Percentiles rank a stretch among this genome's conserved stretches.
Conservation (phyloP, 2,329 filamentous ascomycete species). For the Aspergillus pseudonomiae region DNA sequence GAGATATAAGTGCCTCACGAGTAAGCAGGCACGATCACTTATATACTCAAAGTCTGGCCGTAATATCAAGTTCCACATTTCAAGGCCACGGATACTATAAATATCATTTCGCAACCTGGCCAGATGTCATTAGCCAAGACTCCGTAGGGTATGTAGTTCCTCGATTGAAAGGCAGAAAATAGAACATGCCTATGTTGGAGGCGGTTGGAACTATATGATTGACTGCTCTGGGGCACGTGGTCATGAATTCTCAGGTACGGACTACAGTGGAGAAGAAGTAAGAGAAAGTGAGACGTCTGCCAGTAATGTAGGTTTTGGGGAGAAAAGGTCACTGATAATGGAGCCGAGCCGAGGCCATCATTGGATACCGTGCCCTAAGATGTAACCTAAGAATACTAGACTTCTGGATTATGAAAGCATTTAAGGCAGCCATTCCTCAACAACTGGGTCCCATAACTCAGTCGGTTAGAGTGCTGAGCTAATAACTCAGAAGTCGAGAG, state of each 20-base stretch:
- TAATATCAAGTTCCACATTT: neutral
- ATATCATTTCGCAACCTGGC: constrained; percentile 1
- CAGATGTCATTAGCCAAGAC: neutral
- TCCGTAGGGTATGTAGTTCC: neutral
- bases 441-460: constrained; percentile 4
- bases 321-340: neutral
- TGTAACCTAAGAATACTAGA: neutral
- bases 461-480: constrained; percentile 5
- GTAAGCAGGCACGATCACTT: neutral
- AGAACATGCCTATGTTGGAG: neutral
- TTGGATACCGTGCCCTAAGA: neutral
- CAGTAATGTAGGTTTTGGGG: neutral
- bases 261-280: neutral
- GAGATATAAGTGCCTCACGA: neutral
- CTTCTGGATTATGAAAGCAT: too few species aligned
- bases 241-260: neutral
- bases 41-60: neutral
- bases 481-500: constrained; percentile 6
- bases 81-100: neutral
- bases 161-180: neutral
- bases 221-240: neutral
- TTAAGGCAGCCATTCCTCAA: neutral
- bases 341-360: neutral
- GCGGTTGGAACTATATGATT: neutral
- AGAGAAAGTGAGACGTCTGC: neutral